A percentile compares a stretch with the other conserved stretches of the same genome.
Conservation (phyloP, 2,329 filamentous ascomycete genomes). For the Pestalotiopsis sp. region DNA sequence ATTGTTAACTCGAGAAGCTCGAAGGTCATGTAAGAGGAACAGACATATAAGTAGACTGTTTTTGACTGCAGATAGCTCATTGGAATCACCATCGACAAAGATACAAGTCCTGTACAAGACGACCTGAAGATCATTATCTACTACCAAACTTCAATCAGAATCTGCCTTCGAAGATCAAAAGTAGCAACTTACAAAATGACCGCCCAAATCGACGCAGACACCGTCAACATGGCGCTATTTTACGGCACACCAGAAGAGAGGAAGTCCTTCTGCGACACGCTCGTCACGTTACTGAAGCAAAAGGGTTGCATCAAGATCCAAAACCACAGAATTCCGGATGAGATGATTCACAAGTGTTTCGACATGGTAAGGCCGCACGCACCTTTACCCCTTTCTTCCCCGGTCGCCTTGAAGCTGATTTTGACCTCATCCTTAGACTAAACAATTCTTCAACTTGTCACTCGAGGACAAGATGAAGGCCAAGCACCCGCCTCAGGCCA, state of each 20-base stretch:
- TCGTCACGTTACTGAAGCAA: neutral
- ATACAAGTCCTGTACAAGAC: neutral
- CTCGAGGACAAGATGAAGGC: constrained; percentile 4
- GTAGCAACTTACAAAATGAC: neutral
- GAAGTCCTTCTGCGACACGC: neutral
- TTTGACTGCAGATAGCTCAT: neutral
- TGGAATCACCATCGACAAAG: neutral
- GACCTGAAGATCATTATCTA: neutral
- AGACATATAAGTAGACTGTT: neutral
- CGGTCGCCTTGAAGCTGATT: neutral
- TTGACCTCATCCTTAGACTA: neutral
- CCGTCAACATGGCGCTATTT: constrained; percentile 3
- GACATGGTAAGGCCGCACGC: neutral
- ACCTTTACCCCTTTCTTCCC: neutral
- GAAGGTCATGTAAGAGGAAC: neutral
- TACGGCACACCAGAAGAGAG: constrained; percentile 2
- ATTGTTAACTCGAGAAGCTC: neutral
- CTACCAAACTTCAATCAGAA: too few species aligned
- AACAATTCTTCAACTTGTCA: constrained; percentile 1
- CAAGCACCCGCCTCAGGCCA: neutral
- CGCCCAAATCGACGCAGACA: neutral
- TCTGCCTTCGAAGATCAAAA: neutral
- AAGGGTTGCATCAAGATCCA: neutral
- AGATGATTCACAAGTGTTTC: neutral
- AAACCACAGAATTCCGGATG: neutral